phyloP scores from a whole-genome alignment of 2,329 filamentous ascomycete genomes.

The Lasiodiplodia theobromae region DNA sequence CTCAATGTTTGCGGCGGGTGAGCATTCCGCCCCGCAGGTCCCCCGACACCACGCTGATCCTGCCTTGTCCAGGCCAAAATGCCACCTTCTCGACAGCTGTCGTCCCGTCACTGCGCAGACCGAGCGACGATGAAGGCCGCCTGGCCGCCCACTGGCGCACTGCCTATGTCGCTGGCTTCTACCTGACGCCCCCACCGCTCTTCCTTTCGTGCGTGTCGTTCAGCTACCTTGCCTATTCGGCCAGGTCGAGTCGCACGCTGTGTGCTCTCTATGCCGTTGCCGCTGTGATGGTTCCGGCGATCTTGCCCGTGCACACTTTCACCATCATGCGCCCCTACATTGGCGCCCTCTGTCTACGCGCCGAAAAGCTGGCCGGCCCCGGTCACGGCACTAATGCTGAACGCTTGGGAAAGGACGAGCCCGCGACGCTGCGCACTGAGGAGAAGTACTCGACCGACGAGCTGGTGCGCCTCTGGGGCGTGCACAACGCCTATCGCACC shows the following conservation, averaged over 20 bases:
- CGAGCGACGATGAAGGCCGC: conserved; percentile 7
- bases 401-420: conserved; percentile 10
- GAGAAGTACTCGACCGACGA: neutral
- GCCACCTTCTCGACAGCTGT: conserved; percentile 18
- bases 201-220: conserved; percentile 5
- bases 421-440: neutral
- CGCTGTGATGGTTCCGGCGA: conserved; percentile 15
- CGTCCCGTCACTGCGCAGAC: conserved; percentile 18
- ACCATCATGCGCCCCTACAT: conserved; percentile 19
- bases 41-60: conserved; percentile 2
- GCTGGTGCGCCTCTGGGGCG: conserved; percentile 15
- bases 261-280: conserved; percentile 11
- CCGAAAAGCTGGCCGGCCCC: conserved; percentile 21
- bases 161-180: conserved; percentile 11
- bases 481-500: conserved; percentile 16
- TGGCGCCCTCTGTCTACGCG: conserved; percentile 21
- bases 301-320: conserved; percentile 25
- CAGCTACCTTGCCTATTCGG: conserved; percentile 14
- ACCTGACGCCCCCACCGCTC: conserved; percentile 6
- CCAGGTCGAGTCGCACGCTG: neutral
- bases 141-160: conserved; percentile 21
- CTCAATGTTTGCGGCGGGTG: conserved; percentile 19
- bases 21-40: neutral
- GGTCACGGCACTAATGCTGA: neutral
- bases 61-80: conserved; percentile 12